phyloP scores from a whole-genome alignment of 768 basidiomycete genomes.

The Boletus speciosus region DNA sequence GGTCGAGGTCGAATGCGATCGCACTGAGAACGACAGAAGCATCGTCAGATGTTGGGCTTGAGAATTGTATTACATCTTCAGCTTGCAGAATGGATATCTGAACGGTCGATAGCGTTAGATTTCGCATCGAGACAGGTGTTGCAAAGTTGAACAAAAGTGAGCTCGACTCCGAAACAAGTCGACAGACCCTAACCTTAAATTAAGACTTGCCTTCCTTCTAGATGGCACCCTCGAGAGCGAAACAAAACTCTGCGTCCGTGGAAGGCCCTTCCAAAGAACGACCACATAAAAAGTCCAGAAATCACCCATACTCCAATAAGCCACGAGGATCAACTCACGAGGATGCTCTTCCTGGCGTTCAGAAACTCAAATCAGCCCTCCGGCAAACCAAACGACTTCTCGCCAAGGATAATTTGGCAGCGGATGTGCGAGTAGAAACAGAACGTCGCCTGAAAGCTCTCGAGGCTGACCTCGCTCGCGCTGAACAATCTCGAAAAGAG shows the following conservation, averaged over 20 bases:
- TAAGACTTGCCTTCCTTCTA: neutral
- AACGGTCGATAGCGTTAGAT: constrained; percentile 45
- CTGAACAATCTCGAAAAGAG: constrained; percentile 63
- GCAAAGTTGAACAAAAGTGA: neutral
- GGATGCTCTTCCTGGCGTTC: constrained; percentile 56
- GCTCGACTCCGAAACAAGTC: too few relatives aligned
- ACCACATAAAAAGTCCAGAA: constrained; percentile 10
- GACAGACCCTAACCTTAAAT: constrained; percentile 17
- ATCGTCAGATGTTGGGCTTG: constrained; percentile 14
- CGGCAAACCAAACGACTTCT: constrained; percentile 81
- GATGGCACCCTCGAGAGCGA: constrained; percentile 22
- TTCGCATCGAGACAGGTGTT: constrained; percentile 43
- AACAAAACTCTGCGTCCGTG: neutral
- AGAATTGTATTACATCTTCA: constrained; percentile 13
- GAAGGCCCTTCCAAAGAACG: constrained; percentile 15
- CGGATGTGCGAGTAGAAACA: constrained; percentile 76
- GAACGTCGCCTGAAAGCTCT: constrained; percentile 76
- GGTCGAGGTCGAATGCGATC: constrained; percentile 61
- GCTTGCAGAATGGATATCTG: constrained; percentile 13
- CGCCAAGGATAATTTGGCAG: constrained; percentile 83
- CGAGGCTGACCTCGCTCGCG: constrained; percentile 66
- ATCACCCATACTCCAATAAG: constrained; percentile 13
- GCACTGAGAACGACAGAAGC: constrained; percentile 39
- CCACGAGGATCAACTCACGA: constrained; percentile 5
- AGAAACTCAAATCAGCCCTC: constrained; percentile 81